Conservation (phyloP, 176 grass and related monocot genomes). For the Triticum timopheevii region DNA sequence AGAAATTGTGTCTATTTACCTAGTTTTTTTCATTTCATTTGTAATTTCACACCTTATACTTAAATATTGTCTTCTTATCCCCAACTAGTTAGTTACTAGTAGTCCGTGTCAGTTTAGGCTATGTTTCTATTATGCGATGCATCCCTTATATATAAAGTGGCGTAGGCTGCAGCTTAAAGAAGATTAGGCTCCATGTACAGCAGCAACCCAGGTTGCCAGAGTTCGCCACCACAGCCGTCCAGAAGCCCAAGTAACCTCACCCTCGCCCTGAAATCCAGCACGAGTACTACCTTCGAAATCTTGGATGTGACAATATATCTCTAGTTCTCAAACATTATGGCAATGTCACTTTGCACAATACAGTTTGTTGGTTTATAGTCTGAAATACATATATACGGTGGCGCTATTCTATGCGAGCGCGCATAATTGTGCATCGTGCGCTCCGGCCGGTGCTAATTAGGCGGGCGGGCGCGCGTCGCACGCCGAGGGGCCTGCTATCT, state of each 20-base stretch:
- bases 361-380: background rate
- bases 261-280: background rate
- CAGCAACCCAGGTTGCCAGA: background rate
- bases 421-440: too few relatives aligned
- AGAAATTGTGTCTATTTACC: background rate
- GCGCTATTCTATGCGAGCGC: too few relatives aligned
- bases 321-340: background rate
- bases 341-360: background rate
- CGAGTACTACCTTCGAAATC: background rate
- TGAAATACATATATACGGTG: background rate
- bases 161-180: background rate
- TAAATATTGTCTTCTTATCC: constrained; percentile 7
- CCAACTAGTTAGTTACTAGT: background rate
- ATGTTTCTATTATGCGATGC: background rate
- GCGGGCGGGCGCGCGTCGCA: too few relatives aligned
- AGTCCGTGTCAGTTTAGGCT: background rate
- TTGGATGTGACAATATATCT: constrained; percentile 1
- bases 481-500: too few relatives aligned
- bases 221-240: background rate
- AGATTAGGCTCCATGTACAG: background rate
- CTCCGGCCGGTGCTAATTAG: too few relatives aligned
- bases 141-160: background rate
- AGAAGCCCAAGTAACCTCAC: background rate
- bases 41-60: background rate
- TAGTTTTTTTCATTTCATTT: background rate